These are phyloP conservation scores for Herpetomonas muscarum DNA, from an alignment of 208 protist genomes.

Conservation along the genomic window DNA sequence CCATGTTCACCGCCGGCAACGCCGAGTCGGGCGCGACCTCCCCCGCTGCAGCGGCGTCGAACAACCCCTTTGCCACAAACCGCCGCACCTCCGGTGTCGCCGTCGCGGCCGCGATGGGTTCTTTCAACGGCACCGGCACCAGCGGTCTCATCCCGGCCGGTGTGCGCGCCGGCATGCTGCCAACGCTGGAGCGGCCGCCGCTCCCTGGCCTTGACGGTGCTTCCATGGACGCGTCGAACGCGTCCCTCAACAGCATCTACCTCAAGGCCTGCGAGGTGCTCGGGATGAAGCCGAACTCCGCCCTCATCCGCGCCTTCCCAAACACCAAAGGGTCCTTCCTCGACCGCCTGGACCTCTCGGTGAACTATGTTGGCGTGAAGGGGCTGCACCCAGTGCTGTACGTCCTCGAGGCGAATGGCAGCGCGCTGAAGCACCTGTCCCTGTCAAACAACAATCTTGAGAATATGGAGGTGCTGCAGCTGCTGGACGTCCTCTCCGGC, in stretches of 20 bases:
- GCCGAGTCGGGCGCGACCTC: no score
- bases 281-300: slow-evolving; percentile 26
- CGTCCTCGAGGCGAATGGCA: slow-evolving; percentile 25
- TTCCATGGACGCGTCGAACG: not conserved
- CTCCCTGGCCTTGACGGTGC: not conserved
- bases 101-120: no score
- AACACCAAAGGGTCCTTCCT: slow-evolving; percentile 12
- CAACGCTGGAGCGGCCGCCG: slow-evolving; percentile 1
- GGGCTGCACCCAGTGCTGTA: slow-evolving; percentile 39
- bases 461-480: slow-evolving; percentile 33
- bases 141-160: no score
- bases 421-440: slow-evolving; percentile 24
- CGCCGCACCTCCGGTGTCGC: not conserved
- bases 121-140: no score
- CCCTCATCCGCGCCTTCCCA: slow-evolving; percentile 18
- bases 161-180: not conserved
- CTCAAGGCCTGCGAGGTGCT: slow-evolving; percentile 14
- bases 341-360: slow-evolving; percentile 37
- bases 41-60: not conserved
- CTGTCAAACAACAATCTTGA: slow-evolving; percentile 50
- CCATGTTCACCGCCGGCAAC: not conserved
- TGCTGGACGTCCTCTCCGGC: slow-evolving; percentile 20
- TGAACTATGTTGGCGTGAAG: slow-evolving; percentile 54
- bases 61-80: slow-evolving; percentile 2
- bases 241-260: slow-evolving; percentile 24